Evolutionary conservation across 768 basidiomycete genomes (phyloP), one percentile per base, ranked within the genome.

Genomic region (Nevesoporus exiguus): DNA sequence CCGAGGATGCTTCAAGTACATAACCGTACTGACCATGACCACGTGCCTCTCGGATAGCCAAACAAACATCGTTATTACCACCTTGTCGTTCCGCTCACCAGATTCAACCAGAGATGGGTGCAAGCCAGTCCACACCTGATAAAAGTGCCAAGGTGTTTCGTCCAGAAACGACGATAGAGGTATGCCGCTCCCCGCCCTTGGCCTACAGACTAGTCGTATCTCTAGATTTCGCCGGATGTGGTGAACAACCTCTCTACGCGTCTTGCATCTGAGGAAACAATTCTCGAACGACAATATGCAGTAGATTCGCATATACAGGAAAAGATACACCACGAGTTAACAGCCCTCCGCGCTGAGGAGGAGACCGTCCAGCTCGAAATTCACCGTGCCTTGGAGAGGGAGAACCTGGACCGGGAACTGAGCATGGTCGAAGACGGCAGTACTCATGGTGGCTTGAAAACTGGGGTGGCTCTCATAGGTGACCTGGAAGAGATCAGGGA

Each of bases 391-490:
- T 75, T 95, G 45, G 88, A 94, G 75, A 87, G 85, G 74, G 92
- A 94, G 74, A 95, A 94, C 71, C 69, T 94, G 47, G 88, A 93
- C 69, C 78, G 80, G 53, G 91, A 93, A 71, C 78, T 75, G 60
- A 68, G 71, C 25, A 77, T 80, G 75, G 76, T 77, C 15, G 80
- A 78, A 33, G 76, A 70, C 33, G 73, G 57, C 29, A 56, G 65
- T 9, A 62, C 72, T 29, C 78, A 76, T 19, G 75, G 72, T 21
- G 67, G 75, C 27, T 64, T 84, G 41, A 83, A 77, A 65, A 84
- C 79, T 60, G 87, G 84, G 54, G 76, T 81, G 7, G 76, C 78
- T 3, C 73, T 94, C 25, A 69, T 85, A 52, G 86, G 83, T 27
- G 92, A 93, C 68, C 67, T 94, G 59, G 88, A 89, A 61, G 82